These are phyloP conservation scores for Erodium texanum DNA, from an alignment of 441 rosid genomes.

Conservation along the genomic window DNA sequence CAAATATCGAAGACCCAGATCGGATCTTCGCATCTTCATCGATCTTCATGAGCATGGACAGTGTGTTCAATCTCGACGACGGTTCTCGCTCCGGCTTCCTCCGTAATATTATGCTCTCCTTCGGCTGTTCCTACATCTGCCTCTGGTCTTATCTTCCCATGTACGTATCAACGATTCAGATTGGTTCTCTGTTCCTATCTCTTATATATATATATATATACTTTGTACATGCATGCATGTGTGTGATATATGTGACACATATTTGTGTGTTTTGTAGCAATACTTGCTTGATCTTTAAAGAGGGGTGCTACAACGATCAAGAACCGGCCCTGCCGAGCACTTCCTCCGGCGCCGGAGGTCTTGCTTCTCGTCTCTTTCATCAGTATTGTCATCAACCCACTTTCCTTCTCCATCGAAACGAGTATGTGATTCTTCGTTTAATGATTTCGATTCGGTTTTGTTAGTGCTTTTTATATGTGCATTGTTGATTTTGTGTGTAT, in stretches of 20 bases:
- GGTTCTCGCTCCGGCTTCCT: conserved; percentile 18
- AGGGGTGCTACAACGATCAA: conserved; percentile 42
- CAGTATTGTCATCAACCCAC: conserved; percentile 32
- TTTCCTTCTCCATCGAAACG: conserved; percentile 29
- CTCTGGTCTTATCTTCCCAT: conserved; percentile 54
- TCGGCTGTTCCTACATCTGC: conserved; percentile 52
- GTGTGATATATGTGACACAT: not conserved
- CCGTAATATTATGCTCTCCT: conserved; percentile 36
- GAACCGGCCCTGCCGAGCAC: conserved; percentile 14
- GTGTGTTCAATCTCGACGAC: conserved; percentile 37
- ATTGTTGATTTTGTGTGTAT: not conserved
- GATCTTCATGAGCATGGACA: conserved; percentile 35
- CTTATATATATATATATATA: too few species aligned
- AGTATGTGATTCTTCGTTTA: conserved; percentile 24
- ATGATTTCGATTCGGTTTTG: too few species aligned
- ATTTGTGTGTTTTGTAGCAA: not conserved
- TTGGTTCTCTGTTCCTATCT: too few species aligned
- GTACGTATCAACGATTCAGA: too few species aligned
- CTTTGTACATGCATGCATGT: too few species aligned
- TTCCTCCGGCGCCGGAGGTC: conserved; percentile 4
- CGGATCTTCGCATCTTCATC: too few species aligned
- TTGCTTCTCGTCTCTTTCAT: conserved; percentile 31
- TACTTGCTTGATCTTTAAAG: conserved; percentile 44
- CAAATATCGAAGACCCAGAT: too few species aligned
- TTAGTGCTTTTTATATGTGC: too few species aligned